Evolutionary conservation across 805 yeast species (phyloP), one percentile per base, ranked within the genome.

Genomic region (Wickerhamiella dianesei): DNA sequence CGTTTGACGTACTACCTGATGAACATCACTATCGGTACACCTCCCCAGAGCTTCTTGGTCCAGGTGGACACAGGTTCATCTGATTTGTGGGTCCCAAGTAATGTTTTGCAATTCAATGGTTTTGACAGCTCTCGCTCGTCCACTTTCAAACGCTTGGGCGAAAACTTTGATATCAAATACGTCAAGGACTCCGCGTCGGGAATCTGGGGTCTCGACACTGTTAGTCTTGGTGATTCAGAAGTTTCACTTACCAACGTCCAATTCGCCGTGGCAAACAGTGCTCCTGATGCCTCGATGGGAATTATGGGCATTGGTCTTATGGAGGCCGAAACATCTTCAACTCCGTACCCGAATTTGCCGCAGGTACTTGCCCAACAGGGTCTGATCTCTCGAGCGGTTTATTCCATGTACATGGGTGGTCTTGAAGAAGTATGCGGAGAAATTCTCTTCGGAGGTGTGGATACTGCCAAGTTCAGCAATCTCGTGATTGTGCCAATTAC

Each of bases 361-460:
- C 51, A 66, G 40, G 70, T 72, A 49, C 62, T 83, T 64, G 79
- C 71, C 29, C 55, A 63, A 21, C 72, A 73, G 46, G 88, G 87
- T 0, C 56, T 73, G 39, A 81, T 77, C 50, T 56, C 70, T 41
- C 70, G 72, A 44, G 68, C 69, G 37, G 74, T 74, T 1, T 83
- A 80, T 59, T 81, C 89, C 0, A 65, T 83, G 47, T 81, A 67
- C 56, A 67, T 83, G 60, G 73, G 77, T 53, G 62, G 64, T 2
- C 54, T 59, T 18, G 53, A 51, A 3, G 56, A 64, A 35, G 47
- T 52, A 3, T 50, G 65, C 1, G 88, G 86, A 4, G 62, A 70
- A n/a, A 66, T 82, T 18, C 60, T 82, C 43, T 82, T 82, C 65
- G 89, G 92, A 43, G 92, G 80, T 25, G 71, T 78, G 21, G 89